phyloP scores from a whole-genome alignment of 306 rosid species.

The Abrus precatorius region DNA sequence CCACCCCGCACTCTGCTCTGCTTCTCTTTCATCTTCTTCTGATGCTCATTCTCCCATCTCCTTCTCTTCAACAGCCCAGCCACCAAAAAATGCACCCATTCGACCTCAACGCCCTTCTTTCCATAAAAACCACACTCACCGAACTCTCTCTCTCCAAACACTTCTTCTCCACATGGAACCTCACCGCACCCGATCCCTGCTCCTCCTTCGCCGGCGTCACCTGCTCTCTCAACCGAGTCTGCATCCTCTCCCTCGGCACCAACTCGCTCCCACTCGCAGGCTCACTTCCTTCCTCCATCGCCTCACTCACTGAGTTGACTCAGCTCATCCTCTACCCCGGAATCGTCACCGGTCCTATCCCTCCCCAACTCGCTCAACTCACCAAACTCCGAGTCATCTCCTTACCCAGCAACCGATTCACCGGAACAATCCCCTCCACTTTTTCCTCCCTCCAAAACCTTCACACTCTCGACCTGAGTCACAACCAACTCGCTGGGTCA shows the following conservation, averaged over 20 bases:
- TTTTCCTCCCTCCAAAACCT: conserved; percentile 60
- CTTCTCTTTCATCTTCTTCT: conserved; percentile 25
- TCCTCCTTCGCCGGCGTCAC: conserved; percentile 75
- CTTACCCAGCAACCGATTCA: conserved; percentile 71
- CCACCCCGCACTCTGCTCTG: not conserved
- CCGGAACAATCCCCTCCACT: conserved; percentile 65
- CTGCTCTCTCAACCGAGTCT: conserved; percentile 63
- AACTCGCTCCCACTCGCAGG: conserved; percentile 68
- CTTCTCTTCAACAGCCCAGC: conserved; percentile 47
- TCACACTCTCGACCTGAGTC: conserved; percentile 87
- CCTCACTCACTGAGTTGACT: conserved; percentile 67
- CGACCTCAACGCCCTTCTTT: conserved; percentile 71
- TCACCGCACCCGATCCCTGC: conserved; percentile 75
- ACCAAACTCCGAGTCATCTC: conserved; percentile 73
- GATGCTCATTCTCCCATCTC: not conserved
- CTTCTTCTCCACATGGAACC: conserved; percentile 88
- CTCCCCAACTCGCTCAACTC: conserved; percentile 62
- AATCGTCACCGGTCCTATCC: conserved; percentile 80
- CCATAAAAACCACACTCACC: conserved; percentile 66
- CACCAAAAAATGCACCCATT: conserved; percentile 35
- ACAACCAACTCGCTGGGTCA: conserved; percentile 68
- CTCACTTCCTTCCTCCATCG: conserved; percentile 56
- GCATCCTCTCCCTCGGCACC: conserved; percentile 70
- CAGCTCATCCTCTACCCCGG: conserved; percentile 85
- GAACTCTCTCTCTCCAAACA: conserved; percentile 49